Evolutionary conservation across 1,284 basidiomycete species (phyloP).

Genomic region (Ganoderma resinaceum): DNA sequence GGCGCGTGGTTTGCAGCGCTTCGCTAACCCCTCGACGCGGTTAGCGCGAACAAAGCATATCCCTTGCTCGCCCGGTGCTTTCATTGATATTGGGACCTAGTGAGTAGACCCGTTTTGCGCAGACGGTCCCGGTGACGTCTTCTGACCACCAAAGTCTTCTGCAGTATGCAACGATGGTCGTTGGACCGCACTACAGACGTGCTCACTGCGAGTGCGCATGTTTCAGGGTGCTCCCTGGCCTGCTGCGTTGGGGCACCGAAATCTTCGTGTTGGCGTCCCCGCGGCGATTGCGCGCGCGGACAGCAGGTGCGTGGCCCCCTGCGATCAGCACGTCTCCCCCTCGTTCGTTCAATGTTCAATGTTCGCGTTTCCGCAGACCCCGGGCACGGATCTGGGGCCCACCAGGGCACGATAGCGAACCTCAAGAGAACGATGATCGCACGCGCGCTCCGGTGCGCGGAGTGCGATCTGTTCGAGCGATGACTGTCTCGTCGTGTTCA

Average conservation of each 20-base stretch:
- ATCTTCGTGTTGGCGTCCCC: neutral
- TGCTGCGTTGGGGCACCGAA: neutral
- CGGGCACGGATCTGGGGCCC: neutral
- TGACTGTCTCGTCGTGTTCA: neutral
- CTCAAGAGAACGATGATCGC: neutral
- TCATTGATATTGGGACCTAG: neutral
- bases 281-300: neutral
- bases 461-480: neutral
- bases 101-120: neutral
- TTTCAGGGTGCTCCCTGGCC: neutral
- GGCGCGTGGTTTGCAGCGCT: neutral
- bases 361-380: neutral
- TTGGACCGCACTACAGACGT: constrained; percentile 4
- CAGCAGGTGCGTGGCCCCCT: neutral
- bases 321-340: neutral
- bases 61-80: neutral
- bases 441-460: neutral
- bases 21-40: neutral
- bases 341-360: no score
- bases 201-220: neutral
- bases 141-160: neutral
- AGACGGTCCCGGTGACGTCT: neutral
- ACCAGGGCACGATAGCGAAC: neutral
- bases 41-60: neutral
- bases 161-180: neutral